Base-by-base conservation (phyloP, 2,329 filamentous ascomycete genomes). In the Microcyclosporella mali region DNA sequence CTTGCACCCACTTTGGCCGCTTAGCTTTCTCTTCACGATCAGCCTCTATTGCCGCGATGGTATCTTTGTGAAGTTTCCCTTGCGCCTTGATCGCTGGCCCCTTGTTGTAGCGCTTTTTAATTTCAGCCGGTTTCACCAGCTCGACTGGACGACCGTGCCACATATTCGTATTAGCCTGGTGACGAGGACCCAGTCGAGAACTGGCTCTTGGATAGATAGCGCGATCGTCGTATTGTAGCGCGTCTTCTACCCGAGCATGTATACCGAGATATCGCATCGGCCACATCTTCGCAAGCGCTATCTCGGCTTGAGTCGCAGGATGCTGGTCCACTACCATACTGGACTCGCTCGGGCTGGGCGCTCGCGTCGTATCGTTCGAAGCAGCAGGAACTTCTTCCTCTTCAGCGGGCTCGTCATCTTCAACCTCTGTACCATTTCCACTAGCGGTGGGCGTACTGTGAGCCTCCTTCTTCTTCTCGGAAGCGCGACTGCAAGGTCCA, bases 221-320 rank as follows among this genome's bases (percentile, higher is more conserved):
- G 51, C 92, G 83, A 64, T 98, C 92, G 59, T 98, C 92, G 61
- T 95, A 94, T 63, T 98, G 92, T 21, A 98, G 72, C 0, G 88
- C 92, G 68, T 98, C 92, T 65, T 97, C 89, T 1, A 92, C 85
- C 53, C 88, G 85, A 67, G 89, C 95, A 67, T 98, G 92, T 54
- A 95, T 88, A 29, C 92, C 92, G 6, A 98, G 71, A 64, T 98
- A 98, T 47, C 92, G 81, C 70, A 92, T 97, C 2, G 88, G 89
- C 92, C 92, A 98, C 59, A 95, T 78, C 58, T 88, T 92, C 25
- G 90, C 88, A 55, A 95, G 85, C 45, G 92, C 87, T 45, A 90
- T 84, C 62, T 97, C 90, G 60, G 94, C 88, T 43, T 84, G 79
- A 0, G 89, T 95, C 8, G 74, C 78, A 25, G 76, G 73, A 46